phyloP scores from a whole-genome alignment of 345 rosid genomes.

The Sisymbrium irio region DNA sequence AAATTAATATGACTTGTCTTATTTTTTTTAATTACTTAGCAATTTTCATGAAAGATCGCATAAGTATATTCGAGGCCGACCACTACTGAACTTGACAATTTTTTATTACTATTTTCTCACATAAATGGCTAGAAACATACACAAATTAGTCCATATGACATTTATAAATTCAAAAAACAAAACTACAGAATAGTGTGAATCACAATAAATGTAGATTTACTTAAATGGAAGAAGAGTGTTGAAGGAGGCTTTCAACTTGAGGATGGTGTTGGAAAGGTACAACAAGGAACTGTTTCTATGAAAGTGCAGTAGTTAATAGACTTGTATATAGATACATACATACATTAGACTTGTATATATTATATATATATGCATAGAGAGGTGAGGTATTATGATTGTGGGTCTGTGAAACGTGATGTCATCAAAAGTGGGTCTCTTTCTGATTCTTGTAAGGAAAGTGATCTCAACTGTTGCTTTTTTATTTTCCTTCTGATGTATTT shows the following conservation, averaged over 20 bases:
- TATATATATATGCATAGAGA: background rate
- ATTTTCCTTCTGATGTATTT: slow-evolving; percentile 27
- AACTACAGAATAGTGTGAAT: background rate
- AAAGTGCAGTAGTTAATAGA: slow-evolving; percentile 24
- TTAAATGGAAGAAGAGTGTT: slow-evolving; percentile 29
- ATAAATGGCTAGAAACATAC: slow-evolving; percentile 16
- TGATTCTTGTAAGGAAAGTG: slow-evolving; percentile 40
- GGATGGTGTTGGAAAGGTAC: slow-evolving; percentile 35
- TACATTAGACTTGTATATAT: background rate
- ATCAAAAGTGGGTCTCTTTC: slow-evolving; percentile 30
- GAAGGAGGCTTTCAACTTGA: slow-evolving; percentile 44
- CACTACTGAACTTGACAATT: slow-evolving; percentile 4
- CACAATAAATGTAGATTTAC: slow-evolving; percentile 27
- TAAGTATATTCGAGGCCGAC: slow-evolving; percentile 28
- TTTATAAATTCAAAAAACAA: background rate
- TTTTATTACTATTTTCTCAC: background rate
- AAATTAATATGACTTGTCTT: slow-evolving; percentile 17
- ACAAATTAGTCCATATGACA: slow-evolving; percentile 6
- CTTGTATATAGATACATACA: slow-evolving; percentile 2
- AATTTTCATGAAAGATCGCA: slow-evolving; percentile 1
- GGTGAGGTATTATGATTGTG: slow-evolving; percentile 8
- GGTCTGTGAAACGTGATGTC: slow-evolving; percentile 30
- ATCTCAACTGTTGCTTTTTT: slow-evolving; percentile 36
- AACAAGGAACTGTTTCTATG: slow-evolving; percentile 29
- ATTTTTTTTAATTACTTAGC: background rate